A percentile compares a stretch with the other conserved stretches of the same genome.
phyloP scores from a whole-genome alignment of 768 basidiomycete species.

The Russula virescens region DNA sequence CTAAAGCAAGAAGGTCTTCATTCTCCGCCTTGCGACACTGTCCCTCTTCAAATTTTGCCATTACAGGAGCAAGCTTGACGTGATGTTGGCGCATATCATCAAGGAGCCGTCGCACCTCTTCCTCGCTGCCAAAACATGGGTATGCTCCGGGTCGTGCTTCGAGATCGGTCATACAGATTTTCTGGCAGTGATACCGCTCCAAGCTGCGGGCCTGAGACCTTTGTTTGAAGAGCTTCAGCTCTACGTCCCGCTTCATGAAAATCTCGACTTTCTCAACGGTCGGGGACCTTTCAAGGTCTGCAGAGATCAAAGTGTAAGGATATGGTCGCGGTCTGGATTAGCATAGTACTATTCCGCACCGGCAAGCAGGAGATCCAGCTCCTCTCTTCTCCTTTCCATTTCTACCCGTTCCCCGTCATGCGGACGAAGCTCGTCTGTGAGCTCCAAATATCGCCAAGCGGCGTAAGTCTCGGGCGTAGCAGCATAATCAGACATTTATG shows the following conservation, averaged over 20 bases:
- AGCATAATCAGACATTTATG: too few species aligned
- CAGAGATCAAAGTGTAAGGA: neutral
- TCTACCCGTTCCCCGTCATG: neutral
- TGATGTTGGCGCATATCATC: neutral
- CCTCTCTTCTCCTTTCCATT: neutral
- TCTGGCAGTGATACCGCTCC: too few species aligned
- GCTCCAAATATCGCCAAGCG: too few species aligned
- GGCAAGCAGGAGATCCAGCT: neutral
- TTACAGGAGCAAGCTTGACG: neutral
- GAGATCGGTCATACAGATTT: too few species aligned
- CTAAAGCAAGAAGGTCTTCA: neutral
- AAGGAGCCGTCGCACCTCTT: neutral
- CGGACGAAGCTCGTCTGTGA: neutral
- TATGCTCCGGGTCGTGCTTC: too few species aligned
- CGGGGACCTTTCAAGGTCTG: neutral
- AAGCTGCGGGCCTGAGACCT: neutral
- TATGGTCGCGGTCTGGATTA: too few species aligned
- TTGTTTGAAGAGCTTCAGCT: neutral
- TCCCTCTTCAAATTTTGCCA: neutral
- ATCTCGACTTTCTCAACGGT: neutral
- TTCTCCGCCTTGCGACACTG: neutral
- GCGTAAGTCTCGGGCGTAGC: too few species aligned
- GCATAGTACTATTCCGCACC: neutral
- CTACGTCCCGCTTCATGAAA: neutral
- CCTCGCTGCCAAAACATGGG: neutral